Base-by-base conservation (phyloP, 2,329 filamentous ascomycete genomes). In the Hortaea sp. region DNA sequence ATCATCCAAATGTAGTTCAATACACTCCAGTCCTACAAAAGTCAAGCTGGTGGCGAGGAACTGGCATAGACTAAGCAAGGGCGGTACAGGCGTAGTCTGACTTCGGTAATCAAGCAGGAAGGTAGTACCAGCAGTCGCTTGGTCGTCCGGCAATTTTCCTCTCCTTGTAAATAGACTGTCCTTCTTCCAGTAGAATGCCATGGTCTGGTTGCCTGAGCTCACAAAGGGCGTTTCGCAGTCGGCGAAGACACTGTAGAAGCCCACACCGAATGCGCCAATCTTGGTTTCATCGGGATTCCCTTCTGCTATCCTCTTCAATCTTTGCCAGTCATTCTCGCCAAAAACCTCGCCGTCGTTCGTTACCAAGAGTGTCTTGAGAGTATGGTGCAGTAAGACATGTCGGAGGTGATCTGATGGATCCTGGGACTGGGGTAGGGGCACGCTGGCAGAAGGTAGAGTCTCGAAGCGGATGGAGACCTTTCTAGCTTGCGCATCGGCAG, bases 131-230 rank as follows among this genome's bases (percentile, higher is more conserved):
- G 52, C 49, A 31, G 46, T 48, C 34, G 59, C 55, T 30, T 72
- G 72, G 46, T 75, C 84, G 27, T 78, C 78, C 40, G 79, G 73
- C 6, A 95, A 69, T 54, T 82, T 81, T 20, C 92, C 75, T 56
- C 88, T 86, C 57, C 89, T 84, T 27, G 94, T 98, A 64, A 95
- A 97, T 1, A 98, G 76, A 5, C 88, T 87, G 64, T 97, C 97
- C n/a, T 85, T 89, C 66, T 95, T 97, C 94, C 92, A 98, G 70
- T 95, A 98, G 62, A 98, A 98, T 0, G 90, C 90, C 87, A 98
- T 95, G 34, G 88, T 89, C 66, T 94, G 83, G 51, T 77, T 79
- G 1, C 92, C 92, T 1, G 90, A 97, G 55, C 88, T 92, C 53
- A 98, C 85, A 61, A 98, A 97, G 0, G 92, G 92, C 57, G 95